Percentiles rank a stretch among this genome's conserved stretches.
Evolutionary conservation across 164 flowering plant genomes (phyloP).

Genomic region (Kalanchoe fedtschenkoi): DNA sequence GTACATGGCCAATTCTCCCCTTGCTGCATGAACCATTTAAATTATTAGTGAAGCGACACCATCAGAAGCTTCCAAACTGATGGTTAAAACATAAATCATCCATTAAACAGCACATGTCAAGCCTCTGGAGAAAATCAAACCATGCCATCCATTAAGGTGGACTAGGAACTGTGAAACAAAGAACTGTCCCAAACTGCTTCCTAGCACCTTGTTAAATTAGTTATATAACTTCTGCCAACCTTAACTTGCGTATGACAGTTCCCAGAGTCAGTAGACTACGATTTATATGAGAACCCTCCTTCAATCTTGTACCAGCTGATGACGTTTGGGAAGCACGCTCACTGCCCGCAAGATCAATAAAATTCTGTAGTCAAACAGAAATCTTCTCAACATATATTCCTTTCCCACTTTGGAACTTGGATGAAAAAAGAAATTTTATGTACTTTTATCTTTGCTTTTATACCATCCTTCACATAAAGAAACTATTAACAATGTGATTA

Average conservation of each 20-base stretch:
- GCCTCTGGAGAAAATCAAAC: too few relatives aligned
- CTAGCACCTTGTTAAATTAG: too few relatives aligned
- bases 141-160: too few relatives aligned
- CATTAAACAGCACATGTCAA: too few relatives aligned
- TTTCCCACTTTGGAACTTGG: too few relatives aligned
- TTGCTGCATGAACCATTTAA: conserved; percentile 30
- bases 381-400: background rate
- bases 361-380: conserved; percentile 28
- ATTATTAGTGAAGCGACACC: background rate
- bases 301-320: conserved; percentile 52
- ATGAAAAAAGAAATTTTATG: too few relatives aligned
- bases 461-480: background rate
- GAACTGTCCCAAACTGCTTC: too few relatives aligned
- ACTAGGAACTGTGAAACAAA: too few relatives aligned
- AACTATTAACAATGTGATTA: background rate
- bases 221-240: conserved; percentile 17
- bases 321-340: conserved; percentile 54
- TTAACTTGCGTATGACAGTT: conserved; percentile 58
- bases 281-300: conserved; percentile 62
- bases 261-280: conserved; percentile 56
- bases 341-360: conserved; percentile 64
- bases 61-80: background rate
- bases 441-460: background rate
- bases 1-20: conserved; percentile 45
- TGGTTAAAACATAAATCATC: background rate